Percentiles rank a stretch among this genome's conserved stretches.
Conservation (phyloP, 805 yeast species). For the Candida ipomoeae region DNA sequence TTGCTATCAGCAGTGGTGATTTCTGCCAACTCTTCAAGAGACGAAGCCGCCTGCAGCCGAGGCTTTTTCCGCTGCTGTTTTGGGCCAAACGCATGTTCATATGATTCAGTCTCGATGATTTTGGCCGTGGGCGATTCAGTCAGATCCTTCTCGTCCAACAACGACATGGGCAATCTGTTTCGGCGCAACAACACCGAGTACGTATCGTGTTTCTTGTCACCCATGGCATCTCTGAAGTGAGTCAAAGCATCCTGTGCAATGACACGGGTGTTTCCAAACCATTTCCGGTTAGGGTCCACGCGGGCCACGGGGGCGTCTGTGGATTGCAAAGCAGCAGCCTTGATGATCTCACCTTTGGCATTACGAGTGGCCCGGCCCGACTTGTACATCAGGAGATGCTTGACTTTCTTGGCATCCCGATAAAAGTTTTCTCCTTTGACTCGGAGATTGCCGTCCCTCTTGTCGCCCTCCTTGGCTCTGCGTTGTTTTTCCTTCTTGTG, state of each 20-base stretch:
- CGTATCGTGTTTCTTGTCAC: constrained; percentile 73
- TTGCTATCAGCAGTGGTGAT: constrained; percentile 53
- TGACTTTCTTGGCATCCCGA: constrained; percentile 88
- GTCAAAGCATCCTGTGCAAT: constrained; percentile 94
- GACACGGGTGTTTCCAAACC: constrained; percentile 98
- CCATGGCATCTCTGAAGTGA: constrained; percentile 92
- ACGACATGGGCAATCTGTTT: constrained; percentile 93
- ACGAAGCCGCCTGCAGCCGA: constrained; percentile 64
- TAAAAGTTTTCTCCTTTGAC: constrained; percentile 97
- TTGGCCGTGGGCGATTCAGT: constrained; percentile 71
- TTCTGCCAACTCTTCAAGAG: constrained; percentile 72
- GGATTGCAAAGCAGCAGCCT: constrained; percentile 85
- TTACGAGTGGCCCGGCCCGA: constrained; percentile 84
- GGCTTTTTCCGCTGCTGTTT: constrained; percentile 92
- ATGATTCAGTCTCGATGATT: constrained; percentile 86
- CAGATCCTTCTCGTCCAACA: constrained; percentile 81
- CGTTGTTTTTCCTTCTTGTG: constrained; percentile 89
- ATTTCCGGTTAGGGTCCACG: constrained; percentile 91
- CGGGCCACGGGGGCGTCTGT: constrained; percentile 87
- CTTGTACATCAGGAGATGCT: constrained; percentile 88
- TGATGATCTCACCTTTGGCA: constrained; percentile 79
- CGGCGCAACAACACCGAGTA: constrained; percentile 85
- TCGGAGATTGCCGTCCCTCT: constrained; percentile 84
- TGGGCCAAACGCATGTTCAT: constrained; percentile 82
- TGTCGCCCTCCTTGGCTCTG: constrained; percentile 75